Percentiles rank a stretch among this genome's conserved stretches.
These are phyloP conservation scores for Salix viminalis DNA, from an alignment of 345 rosid genomes.

Conservation along the genomic window DNA sequence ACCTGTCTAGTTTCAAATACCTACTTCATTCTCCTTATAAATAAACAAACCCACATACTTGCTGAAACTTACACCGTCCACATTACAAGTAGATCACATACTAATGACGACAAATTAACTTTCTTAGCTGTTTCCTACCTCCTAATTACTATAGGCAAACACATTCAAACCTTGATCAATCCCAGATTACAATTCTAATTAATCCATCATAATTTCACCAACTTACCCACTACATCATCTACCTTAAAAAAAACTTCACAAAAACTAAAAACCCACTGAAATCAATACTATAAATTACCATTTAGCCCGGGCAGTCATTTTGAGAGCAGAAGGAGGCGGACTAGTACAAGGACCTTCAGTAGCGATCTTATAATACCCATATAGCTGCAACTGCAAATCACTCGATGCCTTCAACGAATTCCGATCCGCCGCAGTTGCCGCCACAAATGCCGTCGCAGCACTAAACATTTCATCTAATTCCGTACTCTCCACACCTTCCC, in stretches of 20 bases:
- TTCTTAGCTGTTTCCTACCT: neutral
- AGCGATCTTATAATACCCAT: conserved; percentile 84
- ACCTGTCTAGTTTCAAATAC: neutral
- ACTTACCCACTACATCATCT: neutral
- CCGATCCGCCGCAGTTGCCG: conserved; percentile 66
- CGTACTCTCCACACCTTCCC: conserved; percentile 97
- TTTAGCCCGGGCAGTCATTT: conserved; percentile 90
- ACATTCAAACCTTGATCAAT: neutral
- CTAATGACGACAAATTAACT: neutral
- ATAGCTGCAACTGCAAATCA: conserved; percentile 72
- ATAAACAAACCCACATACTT: neutral
- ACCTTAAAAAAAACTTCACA: neutral
- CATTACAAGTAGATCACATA: neutral
- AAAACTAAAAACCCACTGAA: neutral
- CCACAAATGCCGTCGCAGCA: conserved; percentile 75
- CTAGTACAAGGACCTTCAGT: conserved; percentile 83
- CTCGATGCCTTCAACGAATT: conserved; percentile 50
- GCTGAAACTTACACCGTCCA: neutral
- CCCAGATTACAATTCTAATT: neutral
- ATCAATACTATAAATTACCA: conserved; percentile 47
- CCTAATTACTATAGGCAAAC: neutral
- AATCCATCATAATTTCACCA: neutral
- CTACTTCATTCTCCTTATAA: neutral
- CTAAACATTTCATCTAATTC: conserved; percentile 83
- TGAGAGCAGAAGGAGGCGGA: conserved; percentile 86